Percentiles rank a stretch among this genome's conserved stretches.
These are phyloP conservation scores for Sutorius eximius DNA, from an alignment of 1,284 basidiomycete species.

Conservation along the genomic window DNA sequence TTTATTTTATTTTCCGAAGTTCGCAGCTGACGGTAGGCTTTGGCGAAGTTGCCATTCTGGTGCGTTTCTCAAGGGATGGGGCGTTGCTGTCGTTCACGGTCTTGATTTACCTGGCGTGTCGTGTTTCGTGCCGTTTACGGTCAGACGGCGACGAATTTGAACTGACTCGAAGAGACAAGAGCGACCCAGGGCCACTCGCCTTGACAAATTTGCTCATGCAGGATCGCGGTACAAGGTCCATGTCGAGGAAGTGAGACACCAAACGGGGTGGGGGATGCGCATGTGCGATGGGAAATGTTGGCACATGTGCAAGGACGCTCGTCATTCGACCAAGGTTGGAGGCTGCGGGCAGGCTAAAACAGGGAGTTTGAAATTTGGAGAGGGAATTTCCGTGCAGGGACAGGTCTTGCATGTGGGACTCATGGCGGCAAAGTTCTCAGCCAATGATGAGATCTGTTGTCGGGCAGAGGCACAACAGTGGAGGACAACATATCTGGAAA, in stretches of 20 bases:
- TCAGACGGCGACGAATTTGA: slow-evolving; percentile 7
- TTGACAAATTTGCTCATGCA: slow-evolving; percentile 14
- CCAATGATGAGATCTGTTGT: slow-evolving; percentile 8
- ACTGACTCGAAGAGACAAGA: slow-evolving; percentile 8
- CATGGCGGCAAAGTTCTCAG: slow-evolving; percentile 13
- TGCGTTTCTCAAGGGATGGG: slow-evolving; percentile 2
- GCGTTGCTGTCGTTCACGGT: not conserved
- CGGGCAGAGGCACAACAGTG: slow-evolving; percentile 21
- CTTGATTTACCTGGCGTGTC: slow-evolving; percentile 4
- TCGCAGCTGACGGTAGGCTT: not conserved
- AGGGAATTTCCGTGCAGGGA: slow-evolving; percentile 22
- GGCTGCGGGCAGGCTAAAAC: slow-evolving; percentile 6
- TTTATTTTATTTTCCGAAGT: not conserved
- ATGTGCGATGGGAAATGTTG: slow-evolving; percentile 7
- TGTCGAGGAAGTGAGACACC: slow-evolving; percentile 27
- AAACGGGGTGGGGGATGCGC: slow-evolving; percentile 1
- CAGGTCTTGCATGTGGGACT: slow-evolving; percentile 13
- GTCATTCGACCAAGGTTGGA: slow-evolving; percentile 1
- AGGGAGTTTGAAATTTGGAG: slow-evolving; percentile 27
- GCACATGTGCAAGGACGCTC: slow-evolving; percentile 14
- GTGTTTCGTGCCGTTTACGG: slow-evolving; percentile 6
- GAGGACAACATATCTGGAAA: slow-evolving; percentile 33
- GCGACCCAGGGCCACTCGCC: not conserved
- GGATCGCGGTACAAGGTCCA: slow-evolving; percentile 21
- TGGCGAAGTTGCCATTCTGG: not conserved